phyloP scores from a whole-genome alignment of 164 flowering plant species.

The Cinnamomum micranthum region DNA sequence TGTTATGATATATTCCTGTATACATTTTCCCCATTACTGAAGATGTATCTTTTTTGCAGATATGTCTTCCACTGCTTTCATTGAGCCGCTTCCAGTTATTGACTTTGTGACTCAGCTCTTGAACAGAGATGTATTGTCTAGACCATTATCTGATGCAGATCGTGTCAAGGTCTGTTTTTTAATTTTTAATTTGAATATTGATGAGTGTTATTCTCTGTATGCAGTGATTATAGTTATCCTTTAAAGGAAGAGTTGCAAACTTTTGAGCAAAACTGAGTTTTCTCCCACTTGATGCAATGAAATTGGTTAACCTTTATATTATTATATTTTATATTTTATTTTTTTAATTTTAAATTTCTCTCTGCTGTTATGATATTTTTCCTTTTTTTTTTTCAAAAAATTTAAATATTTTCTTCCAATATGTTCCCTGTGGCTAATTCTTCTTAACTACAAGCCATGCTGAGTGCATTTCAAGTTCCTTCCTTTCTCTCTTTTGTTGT shows the following conservation, averaged over 20 bases:
- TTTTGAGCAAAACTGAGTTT: no score
- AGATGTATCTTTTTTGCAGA: slow-evolving; percentile 33
- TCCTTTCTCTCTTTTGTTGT: no score
- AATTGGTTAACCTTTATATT: no score
- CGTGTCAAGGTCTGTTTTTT: slow-evolving; percentile 65
- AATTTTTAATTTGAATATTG: background rate
- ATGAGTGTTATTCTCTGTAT: background rate
- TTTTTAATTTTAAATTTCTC: no score
- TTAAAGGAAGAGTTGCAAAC: background rate
- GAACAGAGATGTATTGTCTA: slow-evolving; percentile 59
- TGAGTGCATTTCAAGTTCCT: no score
- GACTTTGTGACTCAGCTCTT: slow-evolving; percentile 79
- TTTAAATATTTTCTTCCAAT: no score
- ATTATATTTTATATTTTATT: no score
- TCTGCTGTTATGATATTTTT: no score
- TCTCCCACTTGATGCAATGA: no score
- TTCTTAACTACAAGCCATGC: no score
- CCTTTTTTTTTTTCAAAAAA: no score
- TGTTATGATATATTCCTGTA: background rate
- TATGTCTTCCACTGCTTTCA: slow-evolving; percentile 95
- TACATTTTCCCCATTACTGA: background rate
- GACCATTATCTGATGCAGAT: slow-evolving; percentile 85
- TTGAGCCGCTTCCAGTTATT: slow-evolving; percentile 87
- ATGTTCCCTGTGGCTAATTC: no score
- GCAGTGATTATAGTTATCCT: background rate